Evolutionary conservation across 2,329 filamentous ascomycete species (phyloP).

Genomic region (Fusarium nisikadoi): DNA sequence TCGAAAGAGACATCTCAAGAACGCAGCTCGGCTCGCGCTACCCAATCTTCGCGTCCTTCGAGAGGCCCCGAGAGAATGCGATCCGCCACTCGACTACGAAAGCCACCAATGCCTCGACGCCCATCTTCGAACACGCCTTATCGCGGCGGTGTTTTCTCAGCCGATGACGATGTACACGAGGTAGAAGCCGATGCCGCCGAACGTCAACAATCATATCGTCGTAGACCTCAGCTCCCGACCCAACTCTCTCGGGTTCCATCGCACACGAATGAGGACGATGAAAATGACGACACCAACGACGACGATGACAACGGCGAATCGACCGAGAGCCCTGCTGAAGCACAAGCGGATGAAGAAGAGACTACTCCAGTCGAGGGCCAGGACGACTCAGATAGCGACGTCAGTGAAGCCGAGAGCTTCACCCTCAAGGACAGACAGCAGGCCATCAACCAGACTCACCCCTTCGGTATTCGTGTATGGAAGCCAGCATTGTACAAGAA

Average conservation of each 20-base stretch:
- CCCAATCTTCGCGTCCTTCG: conserved; percentile 52
- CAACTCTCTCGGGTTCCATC: conserved; percentile 57
- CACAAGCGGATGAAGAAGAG: conserved; percentile 48
- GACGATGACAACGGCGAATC: conserved; percentile 35
- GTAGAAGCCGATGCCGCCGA: conserved; percentile 74
- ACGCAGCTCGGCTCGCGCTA: conserved; percentile 49
- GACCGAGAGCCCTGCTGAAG: conserved; percentile 44
- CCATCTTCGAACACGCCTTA: conserved; percentile 78
- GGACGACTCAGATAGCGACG: conserved; percentile 72
- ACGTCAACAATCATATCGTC: conserved; percentile 56
- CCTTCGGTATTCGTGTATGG: conserved; percentile 98
- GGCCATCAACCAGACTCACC: conserved; percentile 98
- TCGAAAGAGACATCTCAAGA: conserved; percentile 55
- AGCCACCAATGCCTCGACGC: conserved; percentile 78
- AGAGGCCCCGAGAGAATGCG: conserved; percentile 60
- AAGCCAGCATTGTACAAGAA: conserved; percentile 99
- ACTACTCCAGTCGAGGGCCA: conserved; percentile 56
- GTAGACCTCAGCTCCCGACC: conserved; percentile 48
- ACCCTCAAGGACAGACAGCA: conserved; percentile 96
- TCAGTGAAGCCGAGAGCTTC: conserved; percentile 97
- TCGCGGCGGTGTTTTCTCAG: conserved; percentile 87
- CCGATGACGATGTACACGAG: conserved; percentile 86
- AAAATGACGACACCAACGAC: conserved; percentile 36
- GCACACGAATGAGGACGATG: conserved; percentile 36
- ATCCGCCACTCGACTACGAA: conserved; percentile 66